Base-by-base conservation (phyloP, 2,329 filamentous ascomycete genomes). In the Phyllosticta paracitricarpa region DNA sequence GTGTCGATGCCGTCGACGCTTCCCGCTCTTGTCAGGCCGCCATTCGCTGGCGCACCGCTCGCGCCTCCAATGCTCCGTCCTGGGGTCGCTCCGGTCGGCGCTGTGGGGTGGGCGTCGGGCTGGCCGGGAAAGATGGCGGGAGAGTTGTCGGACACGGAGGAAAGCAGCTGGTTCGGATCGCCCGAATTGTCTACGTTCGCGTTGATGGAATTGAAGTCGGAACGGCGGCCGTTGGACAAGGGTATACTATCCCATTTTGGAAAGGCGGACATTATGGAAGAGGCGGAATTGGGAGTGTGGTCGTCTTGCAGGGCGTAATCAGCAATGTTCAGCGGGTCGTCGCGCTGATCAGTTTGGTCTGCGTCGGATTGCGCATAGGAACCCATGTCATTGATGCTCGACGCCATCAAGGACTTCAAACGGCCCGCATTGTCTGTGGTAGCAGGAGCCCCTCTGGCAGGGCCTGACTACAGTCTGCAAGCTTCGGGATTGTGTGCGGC, bases 231-330 rank as follows among this genome's bases (percentile, higher is more conserved):
- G 24, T 30, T 25, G 33, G 56, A 51, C 55, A 54, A 19, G 24
- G 26, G 35, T 26, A 57, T 52, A 48, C 17, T 22, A 54, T 54
- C 54, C 55, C 54, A 58, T 51, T 61, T 40, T 7, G 56, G 30
- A 51, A 61, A 48, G 40, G 2, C 28, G 17, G 59, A 57, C 51
- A 61, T 55, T n/a, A 61, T 68, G 58, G 67, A 63, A 8, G 61
- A 59, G 9, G 69, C 68, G 61, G 67, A 71, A 59, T 65, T 66
- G 52, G 59, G 63, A 48, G 66, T 66, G 54, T 69, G 68, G 30
- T 70, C 66, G 53, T 71, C 69, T 22, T 70, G 62, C 14, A 74
- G 65, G 57, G 70, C 70, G 65, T 71, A 74, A 25, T 72, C 72
- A 66, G 67, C 68, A 63, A 73, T 65, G n/a, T 69, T 66, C 59